Evolutionary conservation across 2,329 filamentous ascomycete genomes (phyloP).

Genomic region (Curvularia hawaiiensis): DNA sequence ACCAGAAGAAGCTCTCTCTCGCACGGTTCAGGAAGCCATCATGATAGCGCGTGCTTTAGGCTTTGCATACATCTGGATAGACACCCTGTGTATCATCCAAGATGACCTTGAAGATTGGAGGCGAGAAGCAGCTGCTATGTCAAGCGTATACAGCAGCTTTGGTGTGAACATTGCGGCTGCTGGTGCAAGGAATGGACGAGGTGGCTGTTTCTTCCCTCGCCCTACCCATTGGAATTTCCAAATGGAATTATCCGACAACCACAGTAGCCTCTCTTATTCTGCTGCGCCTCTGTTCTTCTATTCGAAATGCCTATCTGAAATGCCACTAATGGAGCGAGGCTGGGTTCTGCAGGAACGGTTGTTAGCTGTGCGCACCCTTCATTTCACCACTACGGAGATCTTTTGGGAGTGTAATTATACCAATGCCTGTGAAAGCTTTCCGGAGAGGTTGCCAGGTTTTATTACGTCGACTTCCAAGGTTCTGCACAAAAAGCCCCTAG

Average conservation of each 20-base stretch:
- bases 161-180: not conserved
- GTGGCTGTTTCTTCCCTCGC: not conserved
- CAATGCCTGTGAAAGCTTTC: not conserved
- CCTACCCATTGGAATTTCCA: not conserved
- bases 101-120: not conserved
- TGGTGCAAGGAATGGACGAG: not conserved
- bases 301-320: no score
- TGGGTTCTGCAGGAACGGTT: not conserved
- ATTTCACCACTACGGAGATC: not conserved
- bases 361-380: not conserved
- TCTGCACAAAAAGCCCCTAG: not conserved
- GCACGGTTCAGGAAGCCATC: not conserved
- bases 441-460: no score
- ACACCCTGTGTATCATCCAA: conserved; percentile 2
- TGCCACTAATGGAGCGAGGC: not conserved
- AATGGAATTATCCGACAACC: no score
- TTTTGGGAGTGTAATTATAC: not conserved
- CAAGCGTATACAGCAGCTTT: not conserved
- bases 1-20: not conserved
- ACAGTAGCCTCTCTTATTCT: not conserved
- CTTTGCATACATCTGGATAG: not conserved
- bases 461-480: no score
- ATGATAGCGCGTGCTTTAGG: not conserved
- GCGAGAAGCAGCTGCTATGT: not conserved
- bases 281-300: not conserved